Conservation (phyloP, 1,284 basidiomycete species). For the Ustilago loliicola region DNA sequence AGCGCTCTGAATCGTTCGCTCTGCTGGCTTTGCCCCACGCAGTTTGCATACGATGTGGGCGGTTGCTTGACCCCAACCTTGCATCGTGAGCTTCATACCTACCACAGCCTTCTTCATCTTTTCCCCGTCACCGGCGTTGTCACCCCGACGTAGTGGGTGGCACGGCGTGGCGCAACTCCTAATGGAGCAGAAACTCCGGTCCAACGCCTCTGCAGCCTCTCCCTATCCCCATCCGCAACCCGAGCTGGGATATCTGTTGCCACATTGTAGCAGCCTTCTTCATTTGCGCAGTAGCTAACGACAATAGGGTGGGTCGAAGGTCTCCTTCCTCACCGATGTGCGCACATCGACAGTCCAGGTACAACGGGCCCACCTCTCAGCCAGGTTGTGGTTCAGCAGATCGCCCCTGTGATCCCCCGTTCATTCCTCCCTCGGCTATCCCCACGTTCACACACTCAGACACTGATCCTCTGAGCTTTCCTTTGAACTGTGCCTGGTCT, state of each 20-base stretch:
- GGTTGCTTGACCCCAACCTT: neutral
- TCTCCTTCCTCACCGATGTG: neutral
- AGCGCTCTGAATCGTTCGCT: neutral
- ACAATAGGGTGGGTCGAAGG: neutral
- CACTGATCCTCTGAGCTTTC: slow-evolving; percentile 1
- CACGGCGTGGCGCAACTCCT: slow-evolving; percentile 3
- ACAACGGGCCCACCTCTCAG: neutral
- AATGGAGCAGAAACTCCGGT: neutral
- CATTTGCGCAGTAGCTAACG: slow-evolving; percentile 6
- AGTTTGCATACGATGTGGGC: neutral
- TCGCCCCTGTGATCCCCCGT: neutral
- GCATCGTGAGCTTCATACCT: neutral
- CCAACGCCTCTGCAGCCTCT: neutral
- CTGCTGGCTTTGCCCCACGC: neutral
- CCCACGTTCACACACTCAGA: slow-evolving; percentile 9
- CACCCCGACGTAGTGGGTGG: neutral
- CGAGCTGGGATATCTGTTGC: slow-evolving; percentile 1
- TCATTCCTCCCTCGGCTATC: slow-evolving; percentile 6
- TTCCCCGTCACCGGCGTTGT: neutral
- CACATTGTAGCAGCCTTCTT: slow-evolving; percentile 2
- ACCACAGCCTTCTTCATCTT: neutral
- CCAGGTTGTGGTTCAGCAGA: neutral
- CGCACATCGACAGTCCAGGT: neutral
- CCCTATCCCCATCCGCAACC: neutral
- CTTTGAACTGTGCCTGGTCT: slow-evolving; percentile 17